Conservation (phyloP, 306 rosid genomes). For the Nissolia schottii region DNA sequence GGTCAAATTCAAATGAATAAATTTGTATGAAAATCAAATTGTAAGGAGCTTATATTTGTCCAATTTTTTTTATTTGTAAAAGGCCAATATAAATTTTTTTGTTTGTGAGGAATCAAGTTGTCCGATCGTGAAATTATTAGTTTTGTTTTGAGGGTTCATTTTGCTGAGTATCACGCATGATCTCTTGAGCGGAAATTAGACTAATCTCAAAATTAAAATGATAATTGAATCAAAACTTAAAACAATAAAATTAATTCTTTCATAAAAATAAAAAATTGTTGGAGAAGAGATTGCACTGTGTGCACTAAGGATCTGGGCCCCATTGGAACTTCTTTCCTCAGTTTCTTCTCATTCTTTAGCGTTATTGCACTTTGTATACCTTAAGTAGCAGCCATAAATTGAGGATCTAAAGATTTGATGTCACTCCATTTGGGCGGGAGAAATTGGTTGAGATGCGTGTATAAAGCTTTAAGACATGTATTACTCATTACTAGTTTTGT, state of each 20-base stretch:
- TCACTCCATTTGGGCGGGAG: not conserved
- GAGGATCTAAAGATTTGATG: slow-evolving; percentile 21
- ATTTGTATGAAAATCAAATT: too few species aligned
- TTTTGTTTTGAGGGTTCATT: too few species aligned
- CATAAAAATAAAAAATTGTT: not conserved
- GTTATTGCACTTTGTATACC: not conserved
- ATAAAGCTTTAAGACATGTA: not conserved
- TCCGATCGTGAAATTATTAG: too few species aligned
- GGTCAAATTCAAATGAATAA: too few species aligned
- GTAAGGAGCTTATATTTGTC: too few species aligned
- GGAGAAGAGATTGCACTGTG: not conserved
- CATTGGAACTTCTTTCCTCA: slow-evolving; percentile 21
- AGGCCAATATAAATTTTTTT: too few species aligned
- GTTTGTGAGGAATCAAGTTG: too few species aligned
- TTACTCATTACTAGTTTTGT: too few species aligned
- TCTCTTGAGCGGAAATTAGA: not conserved
- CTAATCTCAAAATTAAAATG: not conserved
- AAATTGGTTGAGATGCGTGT: slow-evolving; percentile 9
- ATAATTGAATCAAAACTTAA: too few species aligned
- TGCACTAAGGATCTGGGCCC: slow-evolving; percentile 5
- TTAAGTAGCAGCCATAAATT: slow-evolving; percentile 9
- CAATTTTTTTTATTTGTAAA: too few species aligned
- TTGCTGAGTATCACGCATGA: too few species aligned
- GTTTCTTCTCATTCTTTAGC: slow-evolving; percentile 25
- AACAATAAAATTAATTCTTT: too few species aligned